Evolutionary conservation across 345 rosid species (phyloP), one percentile per base, ranked within the genome.

Genomic region (Eucalyptus pauciflora): DNA sequence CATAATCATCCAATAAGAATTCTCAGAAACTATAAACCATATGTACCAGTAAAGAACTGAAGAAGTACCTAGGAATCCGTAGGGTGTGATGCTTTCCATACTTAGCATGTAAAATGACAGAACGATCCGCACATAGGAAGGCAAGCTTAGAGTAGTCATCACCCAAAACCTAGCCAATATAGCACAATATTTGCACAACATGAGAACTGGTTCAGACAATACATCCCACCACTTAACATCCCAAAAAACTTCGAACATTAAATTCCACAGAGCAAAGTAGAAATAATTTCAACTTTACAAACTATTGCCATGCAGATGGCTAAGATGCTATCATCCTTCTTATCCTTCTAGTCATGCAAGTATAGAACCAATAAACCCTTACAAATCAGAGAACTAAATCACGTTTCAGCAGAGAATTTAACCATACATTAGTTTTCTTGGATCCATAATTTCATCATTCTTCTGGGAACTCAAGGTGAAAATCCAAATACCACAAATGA

Each of bases 111-210:
- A 98, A 93, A 92, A 88, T 87, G 90, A 98, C 90, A 90, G 99
- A 96, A 33, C 99, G 99, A 94, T 98, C 99, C 86, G 98, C 94
- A 88, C 98, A 96, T 87, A 97, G 89, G 88, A 98, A 98, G 54
- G 99, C 99, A 90, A 98, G 97, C 94, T 98, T 98, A 48, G 99
- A 97, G 90, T 93, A 96, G 92, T 96, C 99, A 87, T 95, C 96
- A 71, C 91, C 96, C 96, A 97, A 92, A 83, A 97, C 93, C 99
- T 96, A 88, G 37, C 69, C 48, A 81, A 54, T 27, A 7, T 18
- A 86, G 10, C 87, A 48, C 62, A 87, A 33, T 29, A 33, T 64
- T 33, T 71, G 43, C 52, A 48, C 33, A 41, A 45, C 45, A 3
- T 45, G 41, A 56, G 81, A 69, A 86, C 49, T 50, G 33, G 45